Evolutionary conservation across 768 basidiomycete species (phyloP).

Genomic region (Cystofilobasidium bisporidii): DNA sequence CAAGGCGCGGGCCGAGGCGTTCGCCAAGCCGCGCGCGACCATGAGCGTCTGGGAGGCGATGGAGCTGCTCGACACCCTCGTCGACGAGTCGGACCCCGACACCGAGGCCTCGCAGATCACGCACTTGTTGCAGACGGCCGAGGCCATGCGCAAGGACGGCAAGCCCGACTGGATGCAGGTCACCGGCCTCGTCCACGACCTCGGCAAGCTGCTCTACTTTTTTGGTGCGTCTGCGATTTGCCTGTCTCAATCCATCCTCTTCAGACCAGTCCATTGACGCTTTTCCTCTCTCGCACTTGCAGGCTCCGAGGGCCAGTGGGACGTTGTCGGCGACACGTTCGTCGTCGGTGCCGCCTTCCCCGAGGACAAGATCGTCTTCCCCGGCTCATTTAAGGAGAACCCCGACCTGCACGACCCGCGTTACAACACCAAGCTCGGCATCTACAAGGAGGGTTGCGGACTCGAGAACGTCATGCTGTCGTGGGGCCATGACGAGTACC

Average conservation of each 20-base stretch:
- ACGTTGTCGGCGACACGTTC: conserved; percentile 73
- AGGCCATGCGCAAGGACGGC: conserved; percentile 72
- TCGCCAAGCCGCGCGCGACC: conserved; percentile 55
- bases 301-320: conserved; percentile 65
- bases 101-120: conserved; percentile 61
- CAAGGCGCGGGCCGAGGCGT: conserved; percentile 63
- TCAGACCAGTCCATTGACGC: too few relatives aligned
- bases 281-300: neutral
- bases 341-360: conserved; percentile 72
- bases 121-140: conserved; percentile 83
- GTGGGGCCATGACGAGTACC: conserved; percentile 75
- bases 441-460: conserved; percentile 69
- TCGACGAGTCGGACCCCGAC: conserved; percentile 83
- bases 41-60: conserved; percentile 48
- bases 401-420: conserved; percentile 57
- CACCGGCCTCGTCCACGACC: conserved; percentile 56
- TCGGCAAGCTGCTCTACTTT: conserved; percentile 75
- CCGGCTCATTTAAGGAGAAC: conserved; percentile 64
- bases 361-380: conserved; percentile 72
- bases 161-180: conserved; percentile 76
- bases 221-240: conserved; percentile 56
- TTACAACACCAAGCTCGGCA: conserved; percentile 62
- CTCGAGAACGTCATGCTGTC: conserved; percentile 67
- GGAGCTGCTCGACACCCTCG: conserved; percentile 62
- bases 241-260: too few relatives aligned